Conservation (phyloP, 1,139 yeast species). For the Taiozyma sp. region DNA sequence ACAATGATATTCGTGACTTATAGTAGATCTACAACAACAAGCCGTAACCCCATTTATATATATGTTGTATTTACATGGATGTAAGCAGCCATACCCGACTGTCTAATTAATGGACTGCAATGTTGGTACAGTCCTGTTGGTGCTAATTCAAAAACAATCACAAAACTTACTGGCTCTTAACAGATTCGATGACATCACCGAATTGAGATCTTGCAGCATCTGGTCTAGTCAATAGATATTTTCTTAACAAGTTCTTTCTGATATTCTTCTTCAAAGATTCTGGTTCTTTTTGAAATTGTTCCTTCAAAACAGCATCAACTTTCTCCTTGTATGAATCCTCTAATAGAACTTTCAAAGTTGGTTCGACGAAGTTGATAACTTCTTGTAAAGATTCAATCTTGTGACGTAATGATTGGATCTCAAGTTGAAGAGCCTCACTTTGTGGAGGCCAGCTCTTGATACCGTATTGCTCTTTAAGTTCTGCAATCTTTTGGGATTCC, state of each 20-base stretch:
- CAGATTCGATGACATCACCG: constrained; percentile 15
- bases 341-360: constrained; percentile 30
- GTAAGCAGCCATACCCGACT: background rate
- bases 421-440: constrained; percentile 33
- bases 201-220: constrained; percentile 18
- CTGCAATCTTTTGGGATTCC: constrained; percentile 38
- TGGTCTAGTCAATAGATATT: constrained; percentile 32
- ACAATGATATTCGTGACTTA: too few species aligned
- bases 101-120: background rate
- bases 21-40: background rate
- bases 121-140: background rate
- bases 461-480: constrained; percentile 47
- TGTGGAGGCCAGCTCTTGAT: constrained; percentile 60
- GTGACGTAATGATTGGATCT: constrained; percentile 34
- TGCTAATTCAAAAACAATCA: background rate
- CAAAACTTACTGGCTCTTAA: constrained; percentile 3
- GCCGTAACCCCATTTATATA: background rate
- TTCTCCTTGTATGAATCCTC: constrained; percentile 28
- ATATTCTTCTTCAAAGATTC: constrained; percentile 38
- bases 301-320: constrained; percentile 27
- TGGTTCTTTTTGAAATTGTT: constrained; percentile 25
- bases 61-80: background rate
- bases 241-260: constrained; percentile 49
- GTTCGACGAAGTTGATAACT: constrained; percentile 30
- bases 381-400: constrained; percentile 24